Percentiles rank a stretch among this genome's conserved stretches.
phyloP scores from a whole-genome alignment of 2,329 filamentous ascomycete genomes.

The Cordyceps cateniannulata region DNA sequence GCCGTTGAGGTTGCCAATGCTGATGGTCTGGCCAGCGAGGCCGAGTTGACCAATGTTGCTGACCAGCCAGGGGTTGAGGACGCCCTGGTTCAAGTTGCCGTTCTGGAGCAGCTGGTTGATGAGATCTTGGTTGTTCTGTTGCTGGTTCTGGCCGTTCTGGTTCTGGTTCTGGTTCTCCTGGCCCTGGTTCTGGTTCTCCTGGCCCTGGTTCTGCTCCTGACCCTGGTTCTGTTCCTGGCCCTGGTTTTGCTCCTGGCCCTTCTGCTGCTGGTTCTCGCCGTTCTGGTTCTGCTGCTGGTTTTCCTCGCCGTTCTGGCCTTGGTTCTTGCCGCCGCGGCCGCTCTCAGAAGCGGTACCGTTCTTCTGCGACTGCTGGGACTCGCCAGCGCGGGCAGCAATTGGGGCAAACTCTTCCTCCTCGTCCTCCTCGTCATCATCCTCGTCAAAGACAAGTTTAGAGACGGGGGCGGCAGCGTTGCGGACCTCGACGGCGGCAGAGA shows the following conservation, averaged over 20 bases:
- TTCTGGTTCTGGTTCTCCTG: conserved; percentile 11
- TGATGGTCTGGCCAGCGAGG: conserved; percentile 19
- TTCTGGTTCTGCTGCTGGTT: neutral
- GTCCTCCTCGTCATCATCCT: conserved; percentile 6
- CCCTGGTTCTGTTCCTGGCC: conserved; percentile 11
- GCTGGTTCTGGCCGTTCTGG: conserved; percentile 13
- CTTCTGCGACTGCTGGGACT: neutral
- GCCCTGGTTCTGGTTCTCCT: conserved; percentile 5
- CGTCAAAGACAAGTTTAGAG: neutral
- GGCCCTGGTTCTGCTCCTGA: conserved; percentile 2
- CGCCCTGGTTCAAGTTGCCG: conserved; percentile 14
- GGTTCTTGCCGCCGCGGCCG: conserved; percentile 1
- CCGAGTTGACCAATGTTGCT: conserved; percentile 24
- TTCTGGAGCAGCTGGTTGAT: conserved; percentile 14
- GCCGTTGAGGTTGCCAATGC: conserved; percentile 21
- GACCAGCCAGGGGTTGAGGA: conserved; percentile 17
- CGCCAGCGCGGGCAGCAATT: neutral
- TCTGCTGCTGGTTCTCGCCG: neutral
- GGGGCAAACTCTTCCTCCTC: conserved; percentile 6
- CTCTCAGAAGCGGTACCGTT: conserved; percentile 2
- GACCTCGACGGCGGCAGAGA: conserved; percentile 4
- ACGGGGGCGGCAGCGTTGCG: neutral
- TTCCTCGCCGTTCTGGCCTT: neutral
- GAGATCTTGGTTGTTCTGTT: conserved; percentile 19
- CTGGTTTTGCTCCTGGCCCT: neutral